A percentile compares a stretch with the other conserved stretches of the same genome.
Evolutionary conservation across 495 filamentous ascomycete genomes (phyloP).

Genomic region (Cercophora scortea): DNA sequence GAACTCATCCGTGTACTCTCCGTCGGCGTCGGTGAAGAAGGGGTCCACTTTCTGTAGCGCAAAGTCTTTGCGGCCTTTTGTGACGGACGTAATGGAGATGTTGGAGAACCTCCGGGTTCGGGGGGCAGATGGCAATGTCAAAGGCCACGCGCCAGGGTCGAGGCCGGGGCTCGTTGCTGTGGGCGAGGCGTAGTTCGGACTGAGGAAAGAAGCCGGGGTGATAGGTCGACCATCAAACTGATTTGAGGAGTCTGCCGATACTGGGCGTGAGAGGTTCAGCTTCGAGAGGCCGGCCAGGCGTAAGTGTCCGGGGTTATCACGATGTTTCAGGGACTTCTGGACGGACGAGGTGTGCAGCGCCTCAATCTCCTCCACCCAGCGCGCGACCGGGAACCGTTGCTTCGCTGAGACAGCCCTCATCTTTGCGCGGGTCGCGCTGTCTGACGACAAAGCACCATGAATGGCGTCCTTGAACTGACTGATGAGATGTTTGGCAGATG

Average conservation of each 20-base stretch:
- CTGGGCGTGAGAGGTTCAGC: no score
- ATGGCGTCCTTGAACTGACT: constrained; percentile 67
- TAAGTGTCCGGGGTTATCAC: constrained; percentile 11
- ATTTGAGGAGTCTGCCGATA: no score
- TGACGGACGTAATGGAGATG: constrained; percentile 2
- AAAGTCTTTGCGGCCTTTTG: constrained; percentile 24
- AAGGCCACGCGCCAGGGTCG: no score
- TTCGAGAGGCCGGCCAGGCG: constrained; percentile 12
- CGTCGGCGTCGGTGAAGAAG: constrained; percentile 57
- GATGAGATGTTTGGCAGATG: constrained; percentile 58
- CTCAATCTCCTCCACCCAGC: constrained; percentile 57
- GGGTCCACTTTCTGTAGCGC: constrained; percentile 56
- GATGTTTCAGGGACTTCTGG: constrained; percentile 11
- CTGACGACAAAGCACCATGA: constrained; percentile 53
- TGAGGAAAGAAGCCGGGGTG: no score
- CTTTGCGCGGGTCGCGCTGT: constrained; percentile 47
- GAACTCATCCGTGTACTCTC: constrained; percentile 48
- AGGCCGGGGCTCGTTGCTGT: no score
- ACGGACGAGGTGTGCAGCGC: constrained; percentile 49
- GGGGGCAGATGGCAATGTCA: no score
- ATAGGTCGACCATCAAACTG: no score
- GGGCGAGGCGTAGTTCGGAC: no score
- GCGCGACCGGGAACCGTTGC: constrained; percentile 65
- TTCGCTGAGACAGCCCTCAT: constrained; percentile 68
- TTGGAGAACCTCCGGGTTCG: no score